Evolutionary conservation across 345 rosid species (phyloP).

Genomic region (Populus pruinosa): DNA sequence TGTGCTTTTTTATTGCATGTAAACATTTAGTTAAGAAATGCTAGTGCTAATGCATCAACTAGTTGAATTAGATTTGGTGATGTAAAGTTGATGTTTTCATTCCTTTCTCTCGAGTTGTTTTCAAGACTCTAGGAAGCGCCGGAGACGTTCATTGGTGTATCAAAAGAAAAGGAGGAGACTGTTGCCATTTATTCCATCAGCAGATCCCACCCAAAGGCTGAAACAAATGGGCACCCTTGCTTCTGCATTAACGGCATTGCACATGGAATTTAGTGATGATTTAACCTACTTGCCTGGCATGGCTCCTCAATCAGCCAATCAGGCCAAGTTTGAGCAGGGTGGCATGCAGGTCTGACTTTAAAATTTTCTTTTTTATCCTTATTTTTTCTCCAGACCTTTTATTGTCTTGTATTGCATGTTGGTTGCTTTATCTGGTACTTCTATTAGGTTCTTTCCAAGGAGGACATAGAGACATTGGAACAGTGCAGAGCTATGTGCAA

Average conservation of each 20-base stretch:
- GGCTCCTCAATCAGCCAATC: constrained; percentile 80
- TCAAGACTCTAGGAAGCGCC: constrained; percentile 55
- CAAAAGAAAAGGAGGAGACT: constrained; percentile 74
- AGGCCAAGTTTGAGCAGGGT: constrained; percentile 64
- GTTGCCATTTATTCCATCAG: constrained; percentile 69
- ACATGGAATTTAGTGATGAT: constrained; percentile 64
- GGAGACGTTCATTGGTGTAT: constrained; percentile 65
- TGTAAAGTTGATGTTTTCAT: constrained; percentile 15
- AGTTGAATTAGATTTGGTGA: constrained; percentile 6
- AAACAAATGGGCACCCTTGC: constrained; percentile 83
- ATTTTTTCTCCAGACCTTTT: not conserved
- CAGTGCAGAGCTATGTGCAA: constrained; percentile 66
- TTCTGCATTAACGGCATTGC: constrained; percentile 64
- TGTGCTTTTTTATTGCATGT: not conserved
- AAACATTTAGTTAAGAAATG: not conserved
- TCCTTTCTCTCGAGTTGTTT: constrained; percentile 12
- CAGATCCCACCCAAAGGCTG: constrained; percentile 58
- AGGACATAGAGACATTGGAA: constrained; percentile 70
- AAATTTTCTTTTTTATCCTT: not conserved
- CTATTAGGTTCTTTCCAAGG: constrained; percentile 63
- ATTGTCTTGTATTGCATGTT: not conserved
- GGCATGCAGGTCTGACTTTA: constrained; percentile 74
- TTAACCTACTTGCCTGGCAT: constrained; percentile 56
- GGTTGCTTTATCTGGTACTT: not conserved
- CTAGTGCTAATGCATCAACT: not conserved